Conservation (phyloP, 192 early-diverging fungal species). For the Phlyctochytrium bullatum region DNA sequence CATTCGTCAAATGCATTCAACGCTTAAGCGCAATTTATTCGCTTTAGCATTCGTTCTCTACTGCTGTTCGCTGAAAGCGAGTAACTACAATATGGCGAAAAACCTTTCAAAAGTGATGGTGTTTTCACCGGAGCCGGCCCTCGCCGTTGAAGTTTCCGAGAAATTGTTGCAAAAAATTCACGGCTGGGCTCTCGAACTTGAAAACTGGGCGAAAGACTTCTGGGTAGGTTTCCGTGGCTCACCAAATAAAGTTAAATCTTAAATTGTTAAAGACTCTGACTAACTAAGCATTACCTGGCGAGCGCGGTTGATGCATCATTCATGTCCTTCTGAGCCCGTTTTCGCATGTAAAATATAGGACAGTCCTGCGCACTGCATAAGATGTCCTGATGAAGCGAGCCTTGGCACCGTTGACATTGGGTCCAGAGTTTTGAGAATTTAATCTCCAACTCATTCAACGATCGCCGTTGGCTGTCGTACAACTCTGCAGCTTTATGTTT, state of each 20-base stretch:
- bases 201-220: background rate
- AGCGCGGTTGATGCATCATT: conserved; percentile 67
- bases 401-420: conserved; percentile 96
- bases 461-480: conserved; percentile 70
- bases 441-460: conserved; percentile 70
- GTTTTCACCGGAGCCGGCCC: background rate
- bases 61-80: background rate
- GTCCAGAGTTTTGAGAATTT: conserved; percentile 91
- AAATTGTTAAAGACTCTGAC: background rate
- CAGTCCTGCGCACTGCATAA: conserved; percentile 94
- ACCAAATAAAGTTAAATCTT: conserved; percentile 3
- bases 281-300: conserved; percentile 57
- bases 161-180: background rate
- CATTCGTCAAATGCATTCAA: background rate
- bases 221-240: background rate
- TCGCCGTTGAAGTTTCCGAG: background rate
- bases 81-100: background rate
- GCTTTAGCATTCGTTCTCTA: background rate
- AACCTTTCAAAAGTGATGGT: background rate
- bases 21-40: background rate
- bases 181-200: background rate
- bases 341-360: conserved; percentile 99
- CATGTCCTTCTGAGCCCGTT: conserved; percentile 92
- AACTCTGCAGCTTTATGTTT: conserved; percentile 66
- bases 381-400: conserved; percentile 83